phyloP scores from a whole-genome alignment of 345 rosid species.

The Citropsis articulata region DNA sequence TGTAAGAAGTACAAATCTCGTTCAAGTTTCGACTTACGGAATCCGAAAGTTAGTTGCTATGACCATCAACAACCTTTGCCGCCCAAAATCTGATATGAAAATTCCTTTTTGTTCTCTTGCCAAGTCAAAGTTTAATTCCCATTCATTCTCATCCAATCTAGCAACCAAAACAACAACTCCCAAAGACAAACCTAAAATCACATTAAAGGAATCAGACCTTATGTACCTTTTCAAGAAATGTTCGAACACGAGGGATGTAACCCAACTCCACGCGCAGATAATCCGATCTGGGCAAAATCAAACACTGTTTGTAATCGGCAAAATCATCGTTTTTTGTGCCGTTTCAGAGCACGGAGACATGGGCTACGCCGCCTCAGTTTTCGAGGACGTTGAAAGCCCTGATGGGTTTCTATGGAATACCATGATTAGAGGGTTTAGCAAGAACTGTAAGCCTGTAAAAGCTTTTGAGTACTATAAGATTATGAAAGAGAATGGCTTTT shows the following conservation, averaged over 20 bases:
- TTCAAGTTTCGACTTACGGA: background rate
- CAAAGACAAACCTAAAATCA: background rate
- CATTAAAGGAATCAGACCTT: conserved; percentile 11
- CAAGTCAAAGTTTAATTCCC: background rate
- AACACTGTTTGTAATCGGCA: conserved; percentile 29
- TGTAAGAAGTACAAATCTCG: background rate
- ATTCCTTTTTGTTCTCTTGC: background rate
- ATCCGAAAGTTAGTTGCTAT: background rate
- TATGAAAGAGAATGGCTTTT: conserved; percentile 31
- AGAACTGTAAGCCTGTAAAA: conserved; percentile 8
- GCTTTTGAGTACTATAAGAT: conserved; percentile 26
- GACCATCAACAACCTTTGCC: conserved; percentile 12
- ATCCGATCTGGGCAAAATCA: conserved; percentile 25
- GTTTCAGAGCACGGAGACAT: conserved; percentile 34
- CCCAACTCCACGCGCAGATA: conserved; percentile 33
- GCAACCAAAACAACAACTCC: background rate
- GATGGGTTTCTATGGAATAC: conserved; percentile 52
- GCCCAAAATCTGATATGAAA: conserved; percentile 16
- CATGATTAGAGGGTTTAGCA: conserved; percentile 42
- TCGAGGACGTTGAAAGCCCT: conserved; percentile 25
- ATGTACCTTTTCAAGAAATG: conserved; percentile 36
- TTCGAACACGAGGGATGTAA: conserved; percentile 20
- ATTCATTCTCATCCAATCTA: background rate
- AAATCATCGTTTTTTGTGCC: conserved; percentile 37
- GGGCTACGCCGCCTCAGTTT: conserved; percentile 33